A percentile compares a stretch with the other conserved stretches of the same genome.
Evolutionary conservation across 2,329 filamentous ascomycete genomes (phyloP).

Genomic region (Aspergillus neotritici): DNA sequence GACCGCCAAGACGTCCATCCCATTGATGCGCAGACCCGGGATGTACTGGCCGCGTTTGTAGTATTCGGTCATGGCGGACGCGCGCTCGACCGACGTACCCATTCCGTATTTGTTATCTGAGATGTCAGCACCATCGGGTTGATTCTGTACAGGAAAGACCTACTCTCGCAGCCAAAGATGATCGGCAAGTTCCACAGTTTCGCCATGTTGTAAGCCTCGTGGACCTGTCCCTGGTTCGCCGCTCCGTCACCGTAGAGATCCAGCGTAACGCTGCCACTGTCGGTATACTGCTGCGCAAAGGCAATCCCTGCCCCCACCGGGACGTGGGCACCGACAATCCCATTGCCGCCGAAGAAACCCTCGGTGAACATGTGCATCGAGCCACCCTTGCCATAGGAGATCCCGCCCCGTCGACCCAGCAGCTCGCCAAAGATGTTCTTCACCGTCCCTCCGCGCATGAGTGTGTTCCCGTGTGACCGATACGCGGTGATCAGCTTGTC

Average conservation of each 20-base stretch:
- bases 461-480: constrained; percentile 91
- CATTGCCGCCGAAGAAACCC: constrained; percentile 94
- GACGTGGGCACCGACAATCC: constrained; percentile 95
- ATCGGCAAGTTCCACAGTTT: constrained; percentile 94
- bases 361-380: constrained; percentile 99
- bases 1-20: constrained; percentile 95
- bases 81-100: constrained; percentile 87
- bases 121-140: constrained; percentile 3
- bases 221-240: constrained; percentile 96
- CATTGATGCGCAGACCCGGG: constrained; percentile 94
- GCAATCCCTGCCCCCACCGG: constrained; percentile 90
- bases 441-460: constrained; percentile 86
- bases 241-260: constrained; percentile 93
- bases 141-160: constrained; percentile 51
- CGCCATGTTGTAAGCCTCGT: constrained; percentile 99
- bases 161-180: constrained; percentile 95
- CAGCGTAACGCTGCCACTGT: constrained; percentile 73
- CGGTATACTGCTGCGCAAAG: constrained; percentile 89
- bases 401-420: constrained; percentile 85
- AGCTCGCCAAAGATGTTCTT: constrained; percentile 91
- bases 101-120: constrained; percentile 99
- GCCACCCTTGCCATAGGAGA: constrained; percentile 93
- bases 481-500: constrained; percentile 96
- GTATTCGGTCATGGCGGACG: constrained; percentile 92
- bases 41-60: constrained; percentile 99